Evolutionary conservation across 2,329 filamentous ascomycete genomes (phyloP).

Genomic region (Berkeleyomyces basicola): DNA sequence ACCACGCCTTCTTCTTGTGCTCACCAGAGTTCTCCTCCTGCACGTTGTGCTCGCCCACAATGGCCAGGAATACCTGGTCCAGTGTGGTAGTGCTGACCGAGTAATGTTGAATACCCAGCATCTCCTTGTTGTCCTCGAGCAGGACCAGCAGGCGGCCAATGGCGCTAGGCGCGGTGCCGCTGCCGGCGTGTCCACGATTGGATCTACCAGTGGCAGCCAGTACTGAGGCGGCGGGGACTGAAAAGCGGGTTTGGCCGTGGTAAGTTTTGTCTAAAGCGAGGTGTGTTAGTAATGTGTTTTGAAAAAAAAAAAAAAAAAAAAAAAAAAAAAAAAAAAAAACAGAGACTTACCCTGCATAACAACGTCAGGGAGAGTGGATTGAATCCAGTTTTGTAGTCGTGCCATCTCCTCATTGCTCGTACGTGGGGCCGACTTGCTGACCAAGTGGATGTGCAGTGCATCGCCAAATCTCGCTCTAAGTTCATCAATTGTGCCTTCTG

Average conservation of each 20-base stretch:
- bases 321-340: too few relatives aligned
- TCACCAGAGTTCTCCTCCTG: constrained; percentile 50
- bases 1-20: constrained; percentile 16
- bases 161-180: constrained; percentile 23
- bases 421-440: constrained; percentile 57
- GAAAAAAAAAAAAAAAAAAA: not conserved
- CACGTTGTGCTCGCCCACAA: constrained; percentile 66
- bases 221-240: constrained; percentile 39
- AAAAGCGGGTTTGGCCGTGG: constrained; percentile 80
- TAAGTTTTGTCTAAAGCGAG: constrained; percentile 42
- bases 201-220: not conserved
- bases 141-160: constrained; percentile 55
- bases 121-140: constrained; percentile 53
- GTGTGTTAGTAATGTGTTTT: not conserved
- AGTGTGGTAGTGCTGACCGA: constrained; percentile 74
- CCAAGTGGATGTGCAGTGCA: constrained; percentile 64
- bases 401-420: constrained; percentile 54
- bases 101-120: constrained; percentile 66
- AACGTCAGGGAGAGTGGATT: constrained; percentile 42
- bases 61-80: constrained; percentile 78
- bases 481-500: constrained; percentile 57
- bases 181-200: not conserved
- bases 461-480: constrained; percentile 63
- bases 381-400: constrained; percentile 49
- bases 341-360: constrained; percentile 35